Percentiles rank a stretch among this genome's conserved stretches.
These are phyloP conservation scores for Leavenworthia alabamica DNA, from an alignment of 345 rosid genomes.

Conservation along the genomic window DNA sequence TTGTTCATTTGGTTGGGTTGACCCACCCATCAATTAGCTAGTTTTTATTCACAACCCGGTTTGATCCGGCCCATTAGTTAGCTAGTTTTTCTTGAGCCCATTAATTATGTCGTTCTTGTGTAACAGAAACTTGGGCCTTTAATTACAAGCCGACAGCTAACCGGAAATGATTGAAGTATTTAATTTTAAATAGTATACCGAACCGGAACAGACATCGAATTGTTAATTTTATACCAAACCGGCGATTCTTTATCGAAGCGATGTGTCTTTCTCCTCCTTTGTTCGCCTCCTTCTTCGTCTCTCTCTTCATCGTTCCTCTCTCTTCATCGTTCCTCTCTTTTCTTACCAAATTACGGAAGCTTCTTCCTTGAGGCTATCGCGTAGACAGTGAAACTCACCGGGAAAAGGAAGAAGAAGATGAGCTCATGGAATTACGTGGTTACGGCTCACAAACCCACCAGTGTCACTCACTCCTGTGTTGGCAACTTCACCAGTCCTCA, in stretches of 20 bases:
- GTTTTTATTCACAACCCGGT: constrained; percentile 12
- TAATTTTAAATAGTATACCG: background rate
- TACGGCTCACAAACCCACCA: constrained; percentile 71
- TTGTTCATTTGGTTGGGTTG: constrained; percentile 29
- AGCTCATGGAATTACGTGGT: constrained; percentile 55
- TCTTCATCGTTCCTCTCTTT: background rate
- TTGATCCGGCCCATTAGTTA: background rate
- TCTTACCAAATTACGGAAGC: constrained; percentile 10
- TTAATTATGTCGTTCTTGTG: background rate
- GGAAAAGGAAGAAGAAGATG: constrained; percentile 17
- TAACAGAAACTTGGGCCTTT: background rate
- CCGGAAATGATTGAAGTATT: background rate
- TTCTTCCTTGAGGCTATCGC: background rate
- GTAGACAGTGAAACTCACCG: background rate
- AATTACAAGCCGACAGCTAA: background rate
- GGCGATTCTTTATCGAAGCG: background rate
- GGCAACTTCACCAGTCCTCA: constrained; percentile 95
- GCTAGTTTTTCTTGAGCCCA: background rate
- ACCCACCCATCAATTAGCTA: too few species aligned
- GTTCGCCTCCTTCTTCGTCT: constrained; percentile 6
- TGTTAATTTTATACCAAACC: background rate
- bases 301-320: background rate
- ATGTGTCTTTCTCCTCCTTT: background rate
- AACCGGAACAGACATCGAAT: background rate
- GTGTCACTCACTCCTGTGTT: constrained; percentile 93